A percentile compares a stretch with the other conserved stretches of the same genome.
Conservation (phyloP, 2,329 filamentous ascomycete species). For the Calycina herbarum region DNA sequence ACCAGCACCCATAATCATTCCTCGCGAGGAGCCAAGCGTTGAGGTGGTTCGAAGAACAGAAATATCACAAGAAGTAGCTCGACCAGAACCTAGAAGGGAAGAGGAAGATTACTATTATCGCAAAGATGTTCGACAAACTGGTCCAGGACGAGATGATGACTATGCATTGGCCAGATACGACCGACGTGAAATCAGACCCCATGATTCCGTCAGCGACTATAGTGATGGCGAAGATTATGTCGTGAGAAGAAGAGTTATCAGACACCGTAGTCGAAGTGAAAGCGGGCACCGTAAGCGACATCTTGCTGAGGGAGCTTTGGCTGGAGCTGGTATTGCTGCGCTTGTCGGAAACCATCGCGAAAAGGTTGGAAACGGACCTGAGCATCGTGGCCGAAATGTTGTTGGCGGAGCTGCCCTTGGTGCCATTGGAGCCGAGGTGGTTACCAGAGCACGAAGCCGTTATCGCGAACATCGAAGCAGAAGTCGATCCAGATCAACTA, state of each 20-base stretch:
- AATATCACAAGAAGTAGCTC: slow-evolving; percentile 24
- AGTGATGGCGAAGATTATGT: slow-evolving; percentile 47
- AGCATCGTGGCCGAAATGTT: slow-evolving; percentile 34
- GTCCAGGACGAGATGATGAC: slow-evolving; percentile 29
- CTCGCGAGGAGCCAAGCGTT: slow-evolving; percentile 28
- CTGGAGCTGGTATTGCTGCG: slow-evolving; percentile 62
- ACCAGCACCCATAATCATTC: slow-evolving; percentile 51
- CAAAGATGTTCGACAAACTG: slow-evolving; percentile 36
- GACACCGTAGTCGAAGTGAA: slow-evolving; percentile 49
- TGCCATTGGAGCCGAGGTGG: slow-evolving; percentile 60
- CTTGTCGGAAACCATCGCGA: slow-evolving; percentile 56
- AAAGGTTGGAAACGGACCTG: slow-evolving; percentile 35
- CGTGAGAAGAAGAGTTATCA: slow-evolving; percentile 42
- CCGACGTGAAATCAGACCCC: slow-evolving; percentile 40
- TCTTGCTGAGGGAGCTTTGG: slow-evolving; percentile 63
- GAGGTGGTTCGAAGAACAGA: slow-evolving; percentile 32
- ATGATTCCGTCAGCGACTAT: slow-evolving; percentile 41
- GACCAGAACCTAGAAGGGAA: slow-evolving; percentile 31
- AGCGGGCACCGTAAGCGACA: slow-evolving; percentile 58
- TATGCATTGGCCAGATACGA: slow-evolving; percentile 40
- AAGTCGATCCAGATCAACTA: slow-evolving; percentile 40
- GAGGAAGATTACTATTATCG: slow-evolving; percentile 41
- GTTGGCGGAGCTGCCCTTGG: slow-evolving; percentile 59
- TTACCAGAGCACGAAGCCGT: slow-evolving; percentile 60
- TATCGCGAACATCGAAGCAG: slow-evolving; percentile 52